Conservation (phyloP, 805 yeast genomes). For the Monosporozyma unispora region DNA sequence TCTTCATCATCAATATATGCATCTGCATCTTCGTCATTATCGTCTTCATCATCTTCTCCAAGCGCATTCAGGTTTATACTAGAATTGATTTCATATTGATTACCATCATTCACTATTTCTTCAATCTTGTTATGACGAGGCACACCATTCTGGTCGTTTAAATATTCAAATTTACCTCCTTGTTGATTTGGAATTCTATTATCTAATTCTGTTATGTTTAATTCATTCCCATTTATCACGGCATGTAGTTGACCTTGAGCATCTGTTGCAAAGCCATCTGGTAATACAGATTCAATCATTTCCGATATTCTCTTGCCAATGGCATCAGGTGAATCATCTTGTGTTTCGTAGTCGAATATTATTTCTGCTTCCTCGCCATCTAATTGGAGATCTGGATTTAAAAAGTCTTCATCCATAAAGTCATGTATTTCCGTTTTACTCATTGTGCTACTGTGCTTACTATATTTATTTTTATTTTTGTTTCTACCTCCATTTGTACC, state of each 20-base stretch:
- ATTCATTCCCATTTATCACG: slow-evolving; percentile 20
- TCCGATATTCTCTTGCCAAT: slow-evolving; percentile 23
- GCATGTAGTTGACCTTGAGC: slow-evolving; percentile 21
- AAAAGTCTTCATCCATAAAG: slow-evolving; percentile 11
- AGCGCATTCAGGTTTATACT: neutral
- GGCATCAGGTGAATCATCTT: slow-evolving; percentile 19
- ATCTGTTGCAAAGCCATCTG: slow-evolving; percentile 22
- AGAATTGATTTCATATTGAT: neutral
- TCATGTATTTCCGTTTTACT: slow-evolving; percentile 4
- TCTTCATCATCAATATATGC: neutral
- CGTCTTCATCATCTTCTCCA: neutral
- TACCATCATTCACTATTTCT: slow-evolving; percentile 1
- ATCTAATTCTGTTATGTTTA: slow-evolving; percentile 17
- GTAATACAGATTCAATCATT: slow-evolving; percentile 25
- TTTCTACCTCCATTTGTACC: neutral
- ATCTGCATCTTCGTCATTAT: slow-evolving; percentile 2
- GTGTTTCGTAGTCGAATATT: slow-evolving; percentile 26
- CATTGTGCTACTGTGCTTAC: neutral
- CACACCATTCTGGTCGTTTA: neutral
- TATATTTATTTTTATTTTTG: neutral
- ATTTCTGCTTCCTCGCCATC: slow-evolving; percentile 24
- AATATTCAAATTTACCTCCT: neutral
- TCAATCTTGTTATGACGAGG: slow-evolving; percentile 1
- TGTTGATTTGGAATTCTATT: neutral
- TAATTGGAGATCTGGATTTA: slow-evolving; percentile 21